A percentile compares a stretch with the other conserved stretches of the same genome.
Evolutionary conservation across 768 basidiomycete species (phyloP).

Genomic region (Suillus americanus): DNA sequence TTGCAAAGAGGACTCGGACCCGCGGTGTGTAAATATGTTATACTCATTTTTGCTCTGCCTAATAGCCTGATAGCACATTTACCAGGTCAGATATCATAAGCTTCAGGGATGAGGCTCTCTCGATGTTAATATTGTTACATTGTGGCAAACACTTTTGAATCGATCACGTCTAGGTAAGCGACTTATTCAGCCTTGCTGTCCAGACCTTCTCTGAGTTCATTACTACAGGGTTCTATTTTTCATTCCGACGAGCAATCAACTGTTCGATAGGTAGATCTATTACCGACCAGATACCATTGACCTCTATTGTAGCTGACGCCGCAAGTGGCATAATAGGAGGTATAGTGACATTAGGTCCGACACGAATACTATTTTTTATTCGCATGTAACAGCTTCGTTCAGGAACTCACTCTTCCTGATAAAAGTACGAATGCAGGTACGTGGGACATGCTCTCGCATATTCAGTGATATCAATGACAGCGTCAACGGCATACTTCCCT

Average conservation of each 20-base stretch:
- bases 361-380: not conserved
- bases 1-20: slow-evolving; percentile 89
- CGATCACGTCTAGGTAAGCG: slow-evolving; percentile 79
- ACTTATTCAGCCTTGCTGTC: not conserved
- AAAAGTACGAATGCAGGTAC: slow-evolving; percentile 96
- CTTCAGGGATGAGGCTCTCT: too few species aligned
- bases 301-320: slow-evolving; percentile 85
- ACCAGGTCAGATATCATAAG: slow-evolving; percentile 64
- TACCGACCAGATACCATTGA: slow-evolving; percentile 67
- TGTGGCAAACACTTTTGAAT: slow-evolving; percentile 77
- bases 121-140: not conserved
- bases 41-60: slow-evolving; percentile 13
- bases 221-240: slow-evolving; percentile 90
- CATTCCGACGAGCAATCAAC: slow-evolving; percentile 75
- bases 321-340: slow-evolving; percentile 90
- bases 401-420: slow-evolving; percentile 93
- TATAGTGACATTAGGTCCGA: slow-evolving; percentile 23
- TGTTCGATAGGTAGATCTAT: slow-evolving; percentile 59
- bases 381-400: slow-evolving; percentile 50
- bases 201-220: slow-evolving; percentile 10
- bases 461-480: slow-evolving; percentile 3
- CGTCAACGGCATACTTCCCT: slow-evolving; percentile 82
- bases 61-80: slow-evolving; percentile 64
- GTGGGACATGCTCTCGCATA: not conserved
- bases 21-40: slow-evolving; percentile 55